phyloP scores from a whole-genome alignment of 805 yeast species.

The Sugiyamaella americana region DNA sequence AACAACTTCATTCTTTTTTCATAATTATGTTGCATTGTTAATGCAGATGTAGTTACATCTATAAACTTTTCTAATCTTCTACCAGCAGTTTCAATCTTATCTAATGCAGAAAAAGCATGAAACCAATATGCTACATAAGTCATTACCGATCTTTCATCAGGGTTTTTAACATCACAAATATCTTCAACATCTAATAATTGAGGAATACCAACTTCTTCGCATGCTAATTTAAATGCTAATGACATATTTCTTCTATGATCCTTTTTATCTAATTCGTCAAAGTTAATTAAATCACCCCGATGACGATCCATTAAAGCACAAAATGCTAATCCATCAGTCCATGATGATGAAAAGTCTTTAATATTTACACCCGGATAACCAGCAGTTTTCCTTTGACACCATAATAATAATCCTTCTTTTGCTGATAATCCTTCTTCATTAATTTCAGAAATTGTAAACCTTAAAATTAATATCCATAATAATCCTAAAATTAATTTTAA shows the following conservation, averaged over 20 bases:
- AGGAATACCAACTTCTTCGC: slow-evolving; percentile 43
- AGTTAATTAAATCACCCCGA: slow-evolving; percentile 39
- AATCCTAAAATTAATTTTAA: slow-evolving; percentile 87
- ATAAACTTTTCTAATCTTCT: slow-evolving; percentile 34
- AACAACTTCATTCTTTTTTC: slow-evolving; percentile 30
- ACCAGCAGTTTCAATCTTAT: slow-evolving; percentile 35
- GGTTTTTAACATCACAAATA: slow-evolving; percentile 39
- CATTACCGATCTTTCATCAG: slow-evolving; percentile 57
- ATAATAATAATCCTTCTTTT: slow-evolving; percentile 41
- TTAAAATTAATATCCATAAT: slow-evolving; percentile 56
- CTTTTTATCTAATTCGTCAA: slow-evolving; percentile 26
- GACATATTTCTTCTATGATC: slow-evolving; percentile 32
- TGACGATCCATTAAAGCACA: slow-evolving; percentile 40
- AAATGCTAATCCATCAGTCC: slow-evolving; percentile 49
- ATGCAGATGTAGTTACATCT: slow-evolving; percentile 29
- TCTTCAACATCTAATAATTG: slow-evolving; percentile 51
- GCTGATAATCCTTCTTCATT: slow-evolving; percentile 36
- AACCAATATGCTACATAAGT: slow-evolving; percentile 57
- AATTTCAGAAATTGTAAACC: slow-evolving; percentile 36
- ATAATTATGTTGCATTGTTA: slow-evolving; percentile 30
- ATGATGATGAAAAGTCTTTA: slow-evolving; percentile 47
- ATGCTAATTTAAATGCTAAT: slow-evolving; percentile 39
- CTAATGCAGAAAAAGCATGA: slow-evolving; percentile 38
- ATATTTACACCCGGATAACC: slow-evolving; percentile 36
- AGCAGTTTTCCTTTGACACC: slow-evolving; percentile 48